Base-by-base conservation (phyloP, 768 basidiomycete species). In the Auricularia sp. region DNA sequence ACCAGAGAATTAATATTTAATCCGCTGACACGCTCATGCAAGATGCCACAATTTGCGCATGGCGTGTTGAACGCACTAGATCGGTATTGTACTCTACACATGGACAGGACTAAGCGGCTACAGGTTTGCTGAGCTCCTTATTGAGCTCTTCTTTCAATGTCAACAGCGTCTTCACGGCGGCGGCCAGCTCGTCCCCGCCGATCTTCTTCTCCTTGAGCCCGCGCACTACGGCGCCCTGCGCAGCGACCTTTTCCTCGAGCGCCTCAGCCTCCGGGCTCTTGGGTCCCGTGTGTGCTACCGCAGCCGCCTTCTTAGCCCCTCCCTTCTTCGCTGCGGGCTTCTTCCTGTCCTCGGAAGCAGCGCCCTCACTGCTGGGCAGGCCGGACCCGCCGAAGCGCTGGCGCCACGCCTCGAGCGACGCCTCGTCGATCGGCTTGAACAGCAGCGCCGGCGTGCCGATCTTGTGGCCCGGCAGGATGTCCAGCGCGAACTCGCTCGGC, bases 371-470 rank as follows among this genome's bases (percentile, higher is more conserved):
- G 1, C 73, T 70, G 39, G 71, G 76, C 2, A 72, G 72, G 66
- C 62, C 68, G 53, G 64, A 74, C 7, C 96, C 96, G 3, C 88
- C 88, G 70, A 94, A 99, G 73, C 84, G 85, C 59, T 74, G 75
- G 68, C 87, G 82, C 88, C 90, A 98, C 5, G 83, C 81, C 36
- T 93, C 88, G 33, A 87, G 87, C 87, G 87, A 88, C 72, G 84
- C 87, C 70, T 96, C 91, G 65, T 97, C 93, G 66, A 99, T 97
- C 74, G 85, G 88, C 77, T 88, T 91, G 80, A 99, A 99, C 66
- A 99, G 76, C 75, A 98, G 89, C 58, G 84, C 91, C 3, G 97
- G 91, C 65, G 82, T 84, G 60, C 92, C 91, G 63, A 98, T 86
- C 33, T 76, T 79, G 75, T 99, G 96, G 0, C 93, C 93, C 0